Evolutionary conservation across 2,329 filamentous ascomycete species (phyloP), one percentile per base, ranked within the genome.

Genomic region (Aspergillus pseudonomiae): DNA sequence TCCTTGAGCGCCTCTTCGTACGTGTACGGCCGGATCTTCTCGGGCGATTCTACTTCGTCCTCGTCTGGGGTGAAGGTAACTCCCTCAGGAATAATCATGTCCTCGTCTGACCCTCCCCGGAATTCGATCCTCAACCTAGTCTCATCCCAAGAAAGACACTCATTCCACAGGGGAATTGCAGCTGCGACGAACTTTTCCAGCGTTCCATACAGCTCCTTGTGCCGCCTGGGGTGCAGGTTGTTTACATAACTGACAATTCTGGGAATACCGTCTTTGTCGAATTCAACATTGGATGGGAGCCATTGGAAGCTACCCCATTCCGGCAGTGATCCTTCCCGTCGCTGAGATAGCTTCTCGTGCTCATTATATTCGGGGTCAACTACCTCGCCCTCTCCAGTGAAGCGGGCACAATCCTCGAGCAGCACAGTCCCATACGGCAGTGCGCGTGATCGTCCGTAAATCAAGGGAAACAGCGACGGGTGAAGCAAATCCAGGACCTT

Each of bases 401-500:
- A 43, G 10, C 32, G 52, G 1, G 71, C 46, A 34, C 73, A 76
- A 41, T 76, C 67, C 28, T 71, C 57, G 2, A 73, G 59, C 4
- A 59, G 63, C 4, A 75, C 62, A 9, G 41, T 24, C 9, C 50
- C 34, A 12, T 71, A 66, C 4, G 56, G 61, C 3, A 78, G 59
- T 19, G 74, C 65, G 9, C 63, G 67, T 10, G 65, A 74, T 5
- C 55, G 60, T 1, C 74, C 73, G 57, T 75, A 77, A 14, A 78
- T 61, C 2, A 78, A 60, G 0, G 77, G 75, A 52, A 74, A 79
- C 4, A 78, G 66, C 2, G 88, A 91, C 0, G 89, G 89, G 65
- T 91, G 85, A 1, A 91, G 84, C 0, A 91, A 76, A 70, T 91
- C 84, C 0, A 89, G 80, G 0, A 91, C 88, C 63, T 83, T 83